These are phyloP conservation scores for Ligustrum vulgare DNA, from an alignment of 257 asterid genomes.

Conservation along the genomic window DNA sequence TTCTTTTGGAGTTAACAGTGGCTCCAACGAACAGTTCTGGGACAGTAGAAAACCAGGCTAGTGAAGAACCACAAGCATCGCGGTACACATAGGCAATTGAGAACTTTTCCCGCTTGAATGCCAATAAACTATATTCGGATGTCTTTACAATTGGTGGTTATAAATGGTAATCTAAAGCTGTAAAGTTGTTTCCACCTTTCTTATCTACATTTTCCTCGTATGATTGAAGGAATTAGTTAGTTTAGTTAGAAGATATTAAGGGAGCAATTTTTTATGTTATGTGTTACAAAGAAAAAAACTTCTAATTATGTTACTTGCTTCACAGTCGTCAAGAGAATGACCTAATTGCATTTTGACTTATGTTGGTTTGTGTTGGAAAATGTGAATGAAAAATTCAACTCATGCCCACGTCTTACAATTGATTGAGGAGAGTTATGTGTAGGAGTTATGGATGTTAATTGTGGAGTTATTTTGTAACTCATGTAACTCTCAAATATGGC, in stretches of 20 bases:
- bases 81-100: slow-evolving; percentile 83
- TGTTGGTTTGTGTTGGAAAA: too few species aligned
- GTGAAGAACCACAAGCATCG: slow-evolving; percentile 78
- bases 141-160: slow-evolving; percentile 74
- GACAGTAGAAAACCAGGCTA: slow-evolving; percentile 72
- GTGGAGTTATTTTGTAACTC: too few species aligned
- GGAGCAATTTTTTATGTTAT: neutral
- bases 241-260: slow-evolving; percentile 1
- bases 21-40: slow-evolving; percentile 54
- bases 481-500: too few species aligned
- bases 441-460: too few species aligned
- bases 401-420: too few species aligned
- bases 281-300: slow-evolving; percentile 7
- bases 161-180: slow-evolving; percentile 63
- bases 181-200: slow-evolving; percentile 11
- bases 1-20: slow-evolving; percentile 34
- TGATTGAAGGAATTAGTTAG: slow-evolving; percentile 6
- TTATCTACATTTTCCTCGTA: neutral
- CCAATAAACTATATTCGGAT: slow-evolving; percentile 79
- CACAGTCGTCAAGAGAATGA: slow-evolving; percentile 7
- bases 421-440: too few species aligned
- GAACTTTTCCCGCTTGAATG: slow-evolving; percentile 63
- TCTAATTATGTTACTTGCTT: slow-evolving; percentile 10
- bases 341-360: slow-evolving; percentile 21
- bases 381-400: too few species aligned